Conservation (phyloP, 2,329 filamentous ascomycete species). For the Sporothrix variecibatus region DNA sequence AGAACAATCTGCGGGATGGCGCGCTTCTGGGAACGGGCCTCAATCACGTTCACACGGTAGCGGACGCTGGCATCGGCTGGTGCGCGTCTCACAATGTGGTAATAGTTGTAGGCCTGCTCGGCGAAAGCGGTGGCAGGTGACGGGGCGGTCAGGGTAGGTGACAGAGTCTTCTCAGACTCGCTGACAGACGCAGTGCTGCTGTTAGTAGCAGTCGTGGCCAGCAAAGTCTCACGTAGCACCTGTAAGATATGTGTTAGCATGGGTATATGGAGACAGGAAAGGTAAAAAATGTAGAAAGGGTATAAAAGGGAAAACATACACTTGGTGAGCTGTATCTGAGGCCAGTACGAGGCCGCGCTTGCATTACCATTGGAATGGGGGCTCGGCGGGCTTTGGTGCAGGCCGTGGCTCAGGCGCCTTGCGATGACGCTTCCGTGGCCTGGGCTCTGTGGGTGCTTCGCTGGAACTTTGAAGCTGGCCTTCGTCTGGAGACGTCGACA, state of each 20-base stretch:
- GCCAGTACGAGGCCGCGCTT: background rate
- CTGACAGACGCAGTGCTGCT: background rate
- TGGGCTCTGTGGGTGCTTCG: background rate
- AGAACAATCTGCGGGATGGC: conserved; percentile 23
- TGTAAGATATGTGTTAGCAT: background rate
- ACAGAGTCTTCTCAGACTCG: background rate
- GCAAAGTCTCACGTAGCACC: conserved; percentile 3
- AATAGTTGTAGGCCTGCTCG: background rate
- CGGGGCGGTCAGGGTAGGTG: background rate
- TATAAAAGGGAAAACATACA: background rate
- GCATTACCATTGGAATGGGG: background rate
- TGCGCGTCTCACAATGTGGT: background rate
- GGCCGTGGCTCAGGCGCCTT: background rate
- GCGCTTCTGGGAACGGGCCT: background rate
- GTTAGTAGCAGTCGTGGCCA: background rate
- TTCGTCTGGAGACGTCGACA: background rate
- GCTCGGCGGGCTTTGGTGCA: background rate
- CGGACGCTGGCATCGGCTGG: conserved; percentile 14
- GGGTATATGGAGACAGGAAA: background rate
- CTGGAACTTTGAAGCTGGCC: background rate
- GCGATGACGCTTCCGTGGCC: no score
- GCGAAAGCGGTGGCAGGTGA: background rate
- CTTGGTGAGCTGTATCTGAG: conserved; percentile 24
- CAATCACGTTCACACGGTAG: conserved; percentile 26
- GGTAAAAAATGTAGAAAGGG: background rate